Evolutionary conservation across 1,284 basidiomycete species (phyloP), one percentile per base, ranked within the genome.

Genomic region (Meira miltonrushii): DNA sequence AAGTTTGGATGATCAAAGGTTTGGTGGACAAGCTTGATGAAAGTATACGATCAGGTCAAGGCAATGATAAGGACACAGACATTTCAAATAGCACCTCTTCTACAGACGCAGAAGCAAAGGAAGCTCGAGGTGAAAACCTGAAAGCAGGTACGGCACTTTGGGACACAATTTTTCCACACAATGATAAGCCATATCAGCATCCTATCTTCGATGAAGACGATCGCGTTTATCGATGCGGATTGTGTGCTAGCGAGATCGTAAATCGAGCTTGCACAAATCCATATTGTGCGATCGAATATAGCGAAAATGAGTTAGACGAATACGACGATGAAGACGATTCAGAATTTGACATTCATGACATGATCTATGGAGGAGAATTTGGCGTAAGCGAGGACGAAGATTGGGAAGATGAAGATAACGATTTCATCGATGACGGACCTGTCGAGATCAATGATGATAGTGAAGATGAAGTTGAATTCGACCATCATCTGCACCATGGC

Each of bases 161-260:
- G 70, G 47, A 65, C 8, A 56, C 59, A 37, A 60, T 71, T 50
- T 71, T 71, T 47, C 65, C 60, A 6, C 28, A 33, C 8, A 33
- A 33, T 8, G 28, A 33, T 33, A 33, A 33, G 8, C 62, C 65
- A 11, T 50, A 60, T 4, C 56, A 61, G 15, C 62, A 47, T 23
- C 52, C 70, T 44, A 71, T 77, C 38, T 69, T 63, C 39, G 74
- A 77, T 55, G 61, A 72, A 49, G 55, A 65, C 19, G 72, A 75
- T 33, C 65, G 65, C 40, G 67, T 75, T 13, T 55, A 64, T 28
- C 67, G 73, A 6, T 77, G 74, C 53, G 66, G 66, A n/a, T 58
- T 57, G 38, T 77, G 74, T 44, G 62, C 64, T 0, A 62, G 59
- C 17, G 74, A 77, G 64, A 69, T 77, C 54, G 54, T 66, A n/a